phyloP scores from a whole-genome alignment of 139 green algal genomes.

The Chlamydomonas eustigma region DNA sequence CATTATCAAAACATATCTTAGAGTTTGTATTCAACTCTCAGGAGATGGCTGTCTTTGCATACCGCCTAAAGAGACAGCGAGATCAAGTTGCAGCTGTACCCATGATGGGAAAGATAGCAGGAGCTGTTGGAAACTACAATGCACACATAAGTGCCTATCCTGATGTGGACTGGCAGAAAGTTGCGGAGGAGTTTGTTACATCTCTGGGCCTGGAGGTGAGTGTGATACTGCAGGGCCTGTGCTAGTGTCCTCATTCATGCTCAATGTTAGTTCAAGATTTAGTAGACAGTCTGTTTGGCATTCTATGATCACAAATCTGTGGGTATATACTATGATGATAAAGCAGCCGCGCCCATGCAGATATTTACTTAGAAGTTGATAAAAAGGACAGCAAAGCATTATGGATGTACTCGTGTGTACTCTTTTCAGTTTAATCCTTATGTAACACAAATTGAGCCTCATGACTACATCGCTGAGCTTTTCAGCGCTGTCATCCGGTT shows the following conservation, averaged over 20 bases:
- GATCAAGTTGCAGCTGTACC: constrained; percentile 52
- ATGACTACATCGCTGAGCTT: constrained; percentile 98
- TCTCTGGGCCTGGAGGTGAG: constrained; percentile 59
- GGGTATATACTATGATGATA: too few species aligned
- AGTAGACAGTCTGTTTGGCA: too few species aligned
- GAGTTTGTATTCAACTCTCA: too few species aligned
- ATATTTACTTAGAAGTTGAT: too few species aligned
- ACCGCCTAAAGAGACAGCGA: constrained; percentile 59
- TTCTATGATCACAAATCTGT: too few species aligned
- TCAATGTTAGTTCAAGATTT: too few species aligned
- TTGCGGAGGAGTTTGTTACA: constrained; percentile 57
- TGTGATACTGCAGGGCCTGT: too few species aligned
- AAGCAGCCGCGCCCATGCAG: too few species aligned
- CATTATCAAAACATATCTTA: too few species aligned
- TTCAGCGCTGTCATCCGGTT: constrained; percentile 83
- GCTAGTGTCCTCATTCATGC: too few species aligned
- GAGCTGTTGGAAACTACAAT: constrained; percentile 99
- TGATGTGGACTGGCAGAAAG: constrained; percentile 83
- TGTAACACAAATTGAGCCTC: constrained; percentile 91
- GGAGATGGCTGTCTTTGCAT: constrained; percentile 94
- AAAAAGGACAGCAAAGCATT: too few species aligned
- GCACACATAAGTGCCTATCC: constrained; percentile 94
- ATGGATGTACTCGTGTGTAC: too few species aligned
- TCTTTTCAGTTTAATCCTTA: constrained; percentile 5
- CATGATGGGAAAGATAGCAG: constrained; percentile 88